These are phyloP conservation scores for Alternaria longipes DNA, from an alignment of 2,329 filamentous ascomycete genomes.

Conservation along the genomic window DNA sequence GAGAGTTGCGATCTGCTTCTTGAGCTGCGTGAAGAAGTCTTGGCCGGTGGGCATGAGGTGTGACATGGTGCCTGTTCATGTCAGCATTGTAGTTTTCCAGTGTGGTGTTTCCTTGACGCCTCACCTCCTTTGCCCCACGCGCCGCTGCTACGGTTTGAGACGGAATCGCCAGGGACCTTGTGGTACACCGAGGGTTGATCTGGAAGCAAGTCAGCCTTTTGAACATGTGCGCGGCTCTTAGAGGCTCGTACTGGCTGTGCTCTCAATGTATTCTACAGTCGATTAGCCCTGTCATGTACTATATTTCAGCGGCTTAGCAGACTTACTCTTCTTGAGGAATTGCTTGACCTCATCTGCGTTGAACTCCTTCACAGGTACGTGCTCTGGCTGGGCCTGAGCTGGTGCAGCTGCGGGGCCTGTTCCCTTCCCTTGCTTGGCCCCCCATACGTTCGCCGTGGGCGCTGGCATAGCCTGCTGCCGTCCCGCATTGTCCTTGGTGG, in stretches of 20 bases:
- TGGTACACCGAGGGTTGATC: slow-evolving; percentile 47
- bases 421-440: slow-evolving; percentile 41
- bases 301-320: too few species aligned
- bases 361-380: slow-evolving; percentile 53
- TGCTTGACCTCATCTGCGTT: slow-evolving; percentile 56
- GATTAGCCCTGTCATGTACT: slow-evolving; percentile 30
- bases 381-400: slow-evolving; percentile 35
- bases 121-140: slow-evolving; percentile 54
- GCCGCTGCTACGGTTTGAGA: slow-evolving; percentile 48
- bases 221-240: slow-evolving; percentile 5
- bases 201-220: slow-evolving; percentile 32
- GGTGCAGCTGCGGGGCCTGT: slow-evolving; percentile 27
- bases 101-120: slow-evolving; percentile 3
- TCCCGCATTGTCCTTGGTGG: slow-evolving; percentile 42
- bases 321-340: slow-evolving; percentile 54
- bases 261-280: slow-evolving; percentile 40
- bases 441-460: slow-evolving; percentile 49
- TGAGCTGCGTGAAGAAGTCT: slow-evolving; percentile 57
- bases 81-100: slow-evolving; percentile 17
- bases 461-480: slow-evolving; percentile 45
- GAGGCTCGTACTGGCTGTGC: slow-evolving; percentile 35
- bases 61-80: slow-evolving; percentile 44
- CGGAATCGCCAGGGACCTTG: slow-evolving; percentile 53
- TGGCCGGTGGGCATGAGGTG: slow-evolving; percentile 57
- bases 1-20: slow-evolving; percentile 55